A percentile compares a stretch with the other conserved stretches of the same genome.
phyloP scores from a whole-genome alignment of 2,329 filamentous ascomycete species.

The Gremmenia infestans region DNA sequence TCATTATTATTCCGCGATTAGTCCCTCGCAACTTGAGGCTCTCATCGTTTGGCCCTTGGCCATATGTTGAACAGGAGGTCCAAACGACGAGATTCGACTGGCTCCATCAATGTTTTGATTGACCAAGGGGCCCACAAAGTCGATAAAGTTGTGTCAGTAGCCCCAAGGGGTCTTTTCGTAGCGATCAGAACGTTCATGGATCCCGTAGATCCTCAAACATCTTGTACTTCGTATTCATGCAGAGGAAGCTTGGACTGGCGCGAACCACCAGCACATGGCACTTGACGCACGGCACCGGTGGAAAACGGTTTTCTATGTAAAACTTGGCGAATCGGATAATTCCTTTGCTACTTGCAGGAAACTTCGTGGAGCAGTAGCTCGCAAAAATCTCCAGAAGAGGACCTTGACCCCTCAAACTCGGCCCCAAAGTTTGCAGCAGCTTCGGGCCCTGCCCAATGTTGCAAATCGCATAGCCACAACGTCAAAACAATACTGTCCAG shows the following conservation, averaged over 20 bases:
- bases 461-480: conserved; percentile 14
- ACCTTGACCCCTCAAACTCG: conserved; percentile 6
- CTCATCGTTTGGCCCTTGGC: conserved; percentile 22
- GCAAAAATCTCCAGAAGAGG: conserved; percentile 3
- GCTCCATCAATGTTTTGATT: conserved; percentile 6
- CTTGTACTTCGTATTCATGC: conserved; percentile 7
- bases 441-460: conserved; percentile 9
- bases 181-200: conserved; percentile 2
- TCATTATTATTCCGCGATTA: conserved; percentile 2
- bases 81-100: conserved; percentile 12
- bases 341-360: conserved; percentile 1
- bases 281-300: not conserved
- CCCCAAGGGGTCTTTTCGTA: not conserved
- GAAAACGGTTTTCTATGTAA: not conserved
- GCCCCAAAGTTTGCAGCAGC: conserved; percentile 9
- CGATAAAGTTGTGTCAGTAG: conserved; percentile 8
- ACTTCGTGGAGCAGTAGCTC: conserved; percentile 10
- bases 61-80: not conserved
- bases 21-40: conserved; percentile 20
- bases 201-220: conserved; percentile 22
- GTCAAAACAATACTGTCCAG: not conserved
- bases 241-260: conserved; percentile 4
- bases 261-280: not conserved
- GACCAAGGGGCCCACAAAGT: not conserved
- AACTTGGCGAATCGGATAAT: not conserved